phyloP scores from a whole-genome alignment of 139 green algal species.

The Deuterostichococcus epilithicus region DNA sequence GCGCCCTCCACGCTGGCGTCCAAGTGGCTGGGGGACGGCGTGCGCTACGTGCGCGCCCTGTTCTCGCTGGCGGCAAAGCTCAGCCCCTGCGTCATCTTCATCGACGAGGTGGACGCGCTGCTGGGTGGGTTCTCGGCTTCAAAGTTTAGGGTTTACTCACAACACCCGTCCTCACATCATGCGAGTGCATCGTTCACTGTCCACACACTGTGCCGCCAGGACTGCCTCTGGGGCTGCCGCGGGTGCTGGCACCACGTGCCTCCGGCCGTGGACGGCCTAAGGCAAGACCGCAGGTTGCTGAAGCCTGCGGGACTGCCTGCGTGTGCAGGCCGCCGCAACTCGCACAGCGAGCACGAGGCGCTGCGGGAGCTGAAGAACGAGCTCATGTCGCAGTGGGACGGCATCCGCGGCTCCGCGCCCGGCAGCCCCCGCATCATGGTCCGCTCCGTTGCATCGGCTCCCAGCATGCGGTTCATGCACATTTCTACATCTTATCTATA shows the following conservation, averaged over 20 bases:
- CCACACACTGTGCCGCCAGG: too few relatives aligned
- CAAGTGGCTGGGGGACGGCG: slow-evolving; percentile 24
- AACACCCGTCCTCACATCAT: too few relatives aligned
- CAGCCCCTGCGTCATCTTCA: slow-evolving; percentile 66
- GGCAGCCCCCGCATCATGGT: not conserved
- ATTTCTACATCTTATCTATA: not conserved
- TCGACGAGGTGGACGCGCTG: slow-evolving; percentile 57
- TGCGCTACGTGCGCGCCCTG: slow-evolving; percentile 25
- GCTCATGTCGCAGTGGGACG: slow-evolving; percentile 45
- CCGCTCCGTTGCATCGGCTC: not conserved
- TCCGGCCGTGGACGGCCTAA: too few relatives aligned
- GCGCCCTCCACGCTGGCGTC: slow-evolving; percentile 16
- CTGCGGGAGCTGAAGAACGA: slow-evolving; percentile 51
- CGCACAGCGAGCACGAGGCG: slow-evolving; percentile 40
- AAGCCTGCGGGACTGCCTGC: too few relatives aligned
- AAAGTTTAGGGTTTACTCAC: too few relatives aligned
- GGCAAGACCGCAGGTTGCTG: too few relatives aligned
- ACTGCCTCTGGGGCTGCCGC: too few relatives aligned
- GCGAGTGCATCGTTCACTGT: too few relatives aligned
- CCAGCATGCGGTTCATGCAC: too few relatives aligned
- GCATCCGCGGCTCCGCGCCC: slow-evolving; percentile 2
- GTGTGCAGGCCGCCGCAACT: slow-evolving; percentile 17
- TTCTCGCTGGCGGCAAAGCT: slow-evolving; percentile 47
- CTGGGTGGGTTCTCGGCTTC: too few relatives aligned
- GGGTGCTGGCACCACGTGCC: too few relatives aligned